A percentile compares a stretch with the other conserved stretches of the same genome.
These are phyloP conservation scores for Geosmithia putterillii DNA, from an alignment of 2,329 filamentous ascomycete species.

Conservation along the genomic window DNA sequence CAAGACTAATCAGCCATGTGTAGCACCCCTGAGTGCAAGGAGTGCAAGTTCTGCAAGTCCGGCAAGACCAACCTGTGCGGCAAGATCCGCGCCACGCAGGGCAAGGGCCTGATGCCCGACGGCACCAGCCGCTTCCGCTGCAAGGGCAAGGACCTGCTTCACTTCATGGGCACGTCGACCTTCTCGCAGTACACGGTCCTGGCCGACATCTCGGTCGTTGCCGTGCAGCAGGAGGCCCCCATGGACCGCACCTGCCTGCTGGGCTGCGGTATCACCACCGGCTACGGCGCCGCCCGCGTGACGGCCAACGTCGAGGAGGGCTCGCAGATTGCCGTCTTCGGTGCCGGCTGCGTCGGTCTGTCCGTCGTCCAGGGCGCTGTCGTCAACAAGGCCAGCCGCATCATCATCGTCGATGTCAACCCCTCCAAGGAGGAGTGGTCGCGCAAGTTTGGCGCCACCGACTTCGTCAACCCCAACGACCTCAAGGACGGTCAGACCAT, in stretches of 20 bases:
- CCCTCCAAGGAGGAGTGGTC: constrained; percentile 84
- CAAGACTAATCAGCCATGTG: neutral
- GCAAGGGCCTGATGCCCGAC: constrained; percentile 93
- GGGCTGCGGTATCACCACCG: constrained; percentile 96
- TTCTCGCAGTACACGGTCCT: constrained; percentile 99
- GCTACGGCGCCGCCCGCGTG: constrained; percentile 89
- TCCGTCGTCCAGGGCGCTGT: constrained; percentile 92
- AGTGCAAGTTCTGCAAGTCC: constrained; percentile 99
- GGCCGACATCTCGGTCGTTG: constrained; percentile 94
- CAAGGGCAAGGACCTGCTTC: constrained; percentile 88
- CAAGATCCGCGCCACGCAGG: constrained; percentile 96
- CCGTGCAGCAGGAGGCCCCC: constrained; percentile 77
- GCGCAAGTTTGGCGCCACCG: constrained; percentile 86
- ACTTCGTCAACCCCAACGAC: constrained; percentile 91
- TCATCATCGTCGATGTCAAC: constrained; percentile 70
- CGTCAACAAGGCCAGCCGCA: constrained; percentile 65
- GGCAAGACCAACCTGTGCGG: constrained; percentile 99
- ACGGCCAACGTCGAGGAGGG: constrained; percentile 88
- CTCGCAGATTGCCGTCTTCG: constrained; percentile 83
- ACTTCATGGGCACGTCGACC: constrained; percentile 99
- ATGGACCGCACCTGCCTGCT: constrained; percentile 95
- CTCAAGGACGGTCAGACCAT: constrained; percentile 65
- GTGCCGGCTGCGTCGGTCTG: constrained; percentile 89
- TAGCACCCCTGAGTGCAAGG: constrained; percentile 90
- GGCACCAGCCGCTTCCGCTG: constrained; percentile 89